Evolutionary conservation across 495 filamentous ascomycete species (phyloP).

Genomic region (Clavariopsis aquatica): DNA sequence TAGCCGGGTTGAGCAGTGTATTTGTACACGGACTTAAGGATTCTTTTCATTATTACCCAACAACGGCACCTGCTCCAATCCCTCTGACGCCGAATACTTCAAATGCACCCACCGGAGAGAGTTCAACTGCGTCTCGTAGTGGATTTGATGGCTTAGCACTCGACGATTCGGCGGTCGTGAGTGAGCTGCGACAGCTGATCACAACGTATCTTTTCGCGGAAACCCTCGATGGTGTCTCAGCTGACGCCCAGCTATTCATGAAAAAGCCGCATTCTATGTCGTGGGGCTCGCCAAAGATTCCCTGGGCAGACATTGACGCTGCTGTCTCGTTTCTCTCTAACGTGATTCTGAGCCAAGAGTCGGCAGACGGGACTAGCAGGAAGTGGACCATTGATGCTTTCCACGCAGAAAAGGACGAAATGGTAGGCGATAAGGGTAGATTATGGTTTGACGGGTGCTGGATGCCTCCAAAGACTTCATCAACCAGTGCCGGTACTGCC

Average conservation of each 20-base stretch:
- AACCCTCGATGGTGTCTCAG: slow-evolving; percentile 21
- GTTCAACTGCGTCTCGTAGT: background rate
- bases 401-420: slow-evolving; percentile 31
- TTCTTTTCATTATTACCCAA: background rate
- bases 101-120: background rate
- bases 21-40: slow-evolving; percentile 20
- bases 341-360: slow-evolving; percentile 5
- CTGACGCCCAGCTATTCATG: slow-evolving; percentile 22
- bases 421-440: slow-evolving; percentile 30
- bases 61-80: background rate
- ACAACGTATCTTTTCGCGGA: slow-evolving; percentile 29
- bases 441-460: slow-evolving; percentile 33
- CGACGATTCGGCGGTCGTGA: slow-evolving; percentile 16
- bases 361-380: background rate
- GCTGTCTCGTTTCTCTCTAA: slow-evolving; percentile 25
- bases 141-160: background rate
- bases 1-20: slow-evolving; percentile 14
- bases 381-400: slow-evolving; percentile 29
- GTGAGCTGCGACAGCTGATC: slow-evolving; percentile 23
- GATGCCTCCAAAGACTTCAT: background rate
- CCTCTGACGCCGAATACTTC: slow-evolving; percentile 2
- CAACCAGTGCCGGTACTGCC: background rate
- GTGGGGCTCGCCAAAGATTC: slow-evolving; percentile 11
- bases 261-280: slow-evolving; percentile 5
- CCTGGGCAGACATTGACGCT: slow-evolving; percentile 29